A percentile compares a stretch with the other conserved stretches of the same genome.
These are phyloP conservation scores for Boletus hoseneyae DNA, from an alignment of 1,284 basidiomycete species.

Conservation along the genomic window DNA sequence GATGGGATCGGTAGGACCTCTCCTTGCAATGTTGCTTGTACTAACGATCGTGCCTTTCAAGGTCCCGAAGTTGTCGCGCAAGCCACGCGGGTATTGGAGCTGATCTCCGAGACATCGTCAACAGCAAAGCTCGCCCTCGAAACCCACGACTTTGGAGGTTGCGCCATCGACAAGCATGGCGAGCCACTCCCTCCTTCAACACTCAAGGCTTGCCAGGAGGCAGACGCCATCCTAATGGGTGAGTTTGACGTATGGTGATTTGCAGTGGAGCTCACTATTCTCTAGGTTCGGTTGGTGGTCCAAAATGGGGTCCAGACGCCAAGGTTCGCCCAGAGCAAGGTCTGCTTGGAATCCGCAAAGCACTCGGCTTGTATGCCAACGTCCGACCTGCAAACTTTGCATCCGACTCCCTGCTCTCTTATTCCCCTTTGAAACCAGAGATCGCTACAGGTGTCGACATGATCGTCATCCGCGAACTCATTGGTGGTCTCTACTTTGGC, in stretches of 20 bases:
- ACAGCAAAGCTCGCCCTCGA: constrained; percentile 76
- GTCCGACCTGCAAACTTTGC: constrained; percentile 96
- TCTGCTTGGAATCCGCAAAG: constrained; percentile 89
- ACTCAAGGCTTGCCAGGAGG: constrained; percentile 80
- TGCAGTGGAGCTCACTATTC: constrained; percentile 5
- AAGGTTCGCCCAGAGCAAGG: constrained; percentile 96
- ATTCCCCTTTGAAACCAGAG: constrained; percentile 92
- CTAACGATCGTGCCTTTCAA: constrained; percentile 33
- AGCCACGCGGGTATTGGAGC: constrained; percentile 82
- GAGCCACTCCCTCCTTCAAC: constrained; percentile 86
- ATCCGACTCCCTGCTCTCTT: constrained; percentile 82
- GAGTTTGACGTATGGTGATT: constrained; percentile 16
- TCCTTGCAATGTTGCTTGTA: background rate
- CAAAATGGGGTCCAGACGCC: constrained; percentile 94
- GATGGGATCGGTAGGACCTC: constrained; percentile 86
- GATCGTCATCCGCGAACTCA: constrained; percentile 94
- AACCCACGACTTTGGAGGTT: constrained; percentile 85
- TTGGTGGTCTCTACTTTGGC: constrained; percentile 93
- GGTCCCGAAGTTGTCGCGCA: constrained; percentile 94
- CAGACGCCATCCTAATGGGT: constrained; percentile 94
- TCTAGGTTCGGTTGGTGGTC: constrained; percentile 91
- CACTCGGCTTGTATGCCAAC: constrained; percentile 94
- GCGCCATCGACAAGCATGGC: constrained; percentile 86
- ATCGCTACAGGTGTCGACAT: constrained; percentile 87
- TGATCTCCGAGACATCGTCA: constrained; percentile 60